A percentile compares a stretch with the other conserved stretches of the same genome.
phyloP scores from a whole-genome alignment of 768 basidiomycete species.

The Mycena amicta region DNA sequence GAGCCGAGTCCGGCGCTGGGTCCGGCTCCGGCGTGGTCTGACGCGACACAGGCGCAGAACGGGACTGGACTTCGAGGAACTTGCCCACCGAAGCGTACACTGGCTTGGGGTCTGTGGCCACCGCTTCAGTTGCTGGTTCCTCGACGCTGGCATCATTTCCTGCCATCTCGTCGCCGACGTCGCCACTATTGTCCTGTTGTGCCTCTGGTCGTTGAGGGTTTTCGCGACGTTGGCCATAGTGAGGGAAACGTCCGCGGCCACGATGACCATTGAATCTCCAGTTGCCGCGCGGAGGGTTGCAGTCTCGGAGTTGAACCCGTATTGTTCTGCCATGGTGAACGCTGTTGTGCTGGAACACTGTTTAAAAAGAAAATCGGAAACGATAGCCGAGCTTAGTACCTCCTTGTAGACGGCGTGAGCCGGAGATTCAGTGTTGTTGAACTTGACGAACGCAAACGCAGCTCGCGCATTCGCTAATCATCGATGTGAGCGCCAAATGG shows the following conservation, averaged over 20 bases:
- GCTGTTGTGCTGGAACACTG: conserved; percentile 63
- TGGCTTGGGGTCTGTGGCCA: background rate
- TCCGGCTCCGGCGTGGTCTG: conserved; percentile 24
- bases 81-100: background rate
- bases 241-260: conserved; percentile 44
- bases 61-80: conserved; percentile 12
- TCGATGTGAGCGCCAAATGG: background rate
- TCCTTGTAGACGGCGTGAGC: conserved; percentile 67
- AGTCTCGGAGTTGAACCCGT: conserved; percentile 75
- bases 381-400: too few species aligned
- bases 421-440: conserved; percentile 63
- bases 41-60: conserved; percentile 22
- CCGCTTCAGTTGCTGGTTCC: background rate
- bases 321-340: conserved; percentile 69
- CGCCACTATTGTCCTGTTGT: conserved; percentile 7
- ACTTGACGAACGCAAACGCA: conserved; percentile 83
- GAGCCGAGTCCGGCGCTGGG: conserved; percentile 13
- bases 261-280: conserved; percentile 44
- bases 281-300: conserved; percentile 55
- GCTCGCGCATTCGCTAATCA: conserved; percentile 57
- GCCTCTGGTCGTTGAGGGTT: conserved; percentile 17
- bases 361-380: background rate
- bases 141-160: background rate
- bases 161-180: conserved; percentile 1
- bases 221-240: conserved; percentile 33